Base-by-base conservation (phyloP, 179 eudicot species). In the Beta corolliflora region DNA sequence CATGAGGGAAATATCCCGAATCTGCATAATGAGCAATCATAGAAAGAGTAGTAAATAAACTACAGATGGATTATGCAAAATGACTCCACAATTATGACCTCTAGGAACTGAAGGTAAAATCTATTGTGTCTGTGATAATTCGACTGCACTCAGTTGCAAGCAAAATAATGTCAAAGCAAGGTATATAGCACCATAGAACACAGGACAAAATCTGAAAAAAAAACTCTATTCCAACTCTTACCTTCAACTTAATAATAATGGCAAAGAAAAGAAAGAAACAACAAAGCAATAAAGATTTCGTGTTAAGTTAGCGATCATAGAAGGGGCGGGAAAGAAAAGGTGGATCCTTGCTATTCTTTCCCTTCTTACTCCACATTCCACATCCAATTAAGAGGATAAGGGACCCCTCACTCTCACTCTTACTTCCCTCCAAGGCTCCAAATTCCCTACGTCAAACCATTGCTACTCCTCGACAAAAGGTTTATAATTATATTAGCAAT, bases 1-100 rank as follows among this genome's bases (percentile, higher is more conserved):
- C 99, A 97, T 36, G 99, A 97, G 46, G 99, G 99, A 80, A 97
- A 97, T 87, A 97, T 97, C 60, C 98, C 98, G 83, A 94, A 97
- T 85, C 99, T 94, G 87, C 80, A 86, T 48, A 48, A 63, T 10
- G 41, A 58, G 54, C 36, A 60, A 21, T 18, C 71, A 84, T 45
- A 64, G 2, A 78, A 45, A 46, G 10, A 66, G 41, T 12, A 60
- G 68, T 79, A 11, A 76, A 53, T 63, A 18, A 77, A 11, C 53
- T 31, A 31, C n/a, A 18, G 12, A 64, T 45, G 55, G 64, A 72
- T 46, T 2, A n/a, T 76, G 21, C 13, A 45, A 7, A 14, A 23
- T 41, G 10, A 77, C 23, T 45, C 31, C 48, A 56, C 46, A 53
- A 21, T 18, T 54, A 44, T 29, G 53, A 15, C 16, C 23, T 36